Conservation (phyloP, 2,329 filamentous ascomycete species). For the Thermothelomyces thermophilus region DNA sequence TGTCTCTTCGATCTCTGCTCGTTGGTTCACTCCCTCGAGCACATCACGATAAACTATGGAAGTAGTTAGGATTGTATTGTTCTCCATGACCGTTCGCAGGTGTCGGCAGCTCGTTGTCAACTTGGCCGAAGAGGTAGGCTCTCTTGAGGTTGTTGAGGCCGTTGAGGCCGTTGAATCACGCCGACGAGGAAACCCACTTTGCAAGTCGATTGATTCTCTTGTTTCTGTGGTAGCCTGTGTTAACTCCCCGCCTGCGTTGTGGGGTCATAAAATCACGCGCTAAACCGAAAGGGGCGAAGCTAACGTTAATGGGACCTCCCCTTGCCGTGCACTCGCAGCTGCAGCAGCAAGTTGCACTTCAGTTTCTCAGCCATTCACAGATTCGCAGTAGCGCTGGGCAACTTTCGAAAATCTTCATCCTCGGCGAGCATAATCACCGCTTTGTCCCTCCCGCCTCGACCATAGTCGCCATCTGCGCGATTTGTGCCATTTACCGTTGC, state of each 20-base stretch:
- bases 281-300: slow-evolving; percentile 5
- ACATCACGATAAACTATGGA: no score
- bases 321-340: slow-evolving; percentile 5
- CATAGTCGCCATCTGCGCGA: not conserved
- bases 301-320: slow-evolving; percentile 5
- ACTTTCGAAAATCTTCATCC: slow-evolving; percentile 16
- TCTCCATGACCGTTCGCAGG: no score
- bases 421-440: slow-evolving; percentile 7
- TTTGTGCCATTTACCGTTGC: not conserved
- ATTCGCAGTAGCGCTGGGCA: slow-evolving; percentile 13
- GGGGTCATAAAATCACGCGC: not conserved
- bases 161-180: no score
- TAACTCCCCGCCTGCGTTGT: not conserved
- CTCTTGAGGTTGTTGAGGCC: no score
- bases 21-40: no score
- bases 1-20: no score
- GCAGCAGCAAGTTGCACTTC: slow-evolving; percentile 1
- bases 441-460: not conserved
- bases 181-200: no score
- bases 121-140: no score
- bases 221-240: not conserved
- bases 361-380: slow-evolving; percentile 14
- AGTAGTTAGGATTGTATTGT: no score
- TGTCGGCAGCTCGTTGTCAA: no score
- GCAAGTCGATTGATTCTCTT: no score